Base-by-base conservation (phyloP, 306 rosid genomes). In the Begonia peltatifolia region DNA sequence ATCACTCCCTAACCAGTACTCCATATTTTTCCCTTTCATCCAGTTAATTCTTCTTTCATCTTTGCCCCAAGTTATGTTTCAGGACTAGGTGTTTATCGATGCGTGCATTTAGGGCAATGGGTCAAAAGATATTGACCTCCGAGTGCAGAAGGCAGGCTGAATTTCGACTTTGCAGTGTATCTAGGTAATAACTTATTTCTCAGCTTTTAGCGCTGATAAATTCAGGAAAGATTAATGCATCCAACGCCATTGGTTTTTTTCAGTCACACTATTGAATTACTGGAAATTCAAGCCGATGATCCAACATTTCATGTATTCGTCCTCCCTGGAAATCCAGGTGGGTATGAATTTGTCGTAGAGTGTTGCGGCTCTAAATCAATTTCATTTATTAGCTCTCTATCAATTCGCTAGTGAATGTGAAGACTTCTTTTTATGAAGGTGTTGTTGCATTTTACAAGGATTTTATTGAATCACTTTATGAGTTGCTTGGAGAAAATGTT, bases 261-360 rank as follows among this genome's bases (percentile, higher is more conserved):
- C 62, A 90, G 99, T 73, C 52, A 46, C 60, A 65, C 76, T 10
- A 74, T 79, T 68, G 96, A 90, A 63, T 54, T 86, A 47, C 74
- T 83, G 76, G 94, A 86, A 86, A 83, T 90, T 62, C 75, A 47
- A 2, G 75, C 99, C 42, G 84, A 81, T 20, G 67, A 76, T 74
- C 94, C 99, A 57, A 64, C 46, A 46, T 42, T 83, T 67, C 95
- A 90, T 53, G 84, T 83, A 57, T 59, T 85, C 50, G 47, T 90
- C 55, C 62, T 90, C 63, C 92, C 94, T 60, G 95, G 99, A 69
- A 86, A 90, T 66, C 95, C 95, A 71, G 99, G 99, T 81, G 46
- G 47, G 55, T 55, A 23, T 58, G 66, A 41, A 10, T 69, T 36
- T 42, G 11, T 52, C 22, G 12, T 50, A 47, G 42, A 1, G 10